A percentile compares a stretch with the other conserved stretches of the same genome.
Evolutionary conservation across 371 early-diverging fungal genomes (phyloP).

Genomic region (Mortierella sp.): DNA sequence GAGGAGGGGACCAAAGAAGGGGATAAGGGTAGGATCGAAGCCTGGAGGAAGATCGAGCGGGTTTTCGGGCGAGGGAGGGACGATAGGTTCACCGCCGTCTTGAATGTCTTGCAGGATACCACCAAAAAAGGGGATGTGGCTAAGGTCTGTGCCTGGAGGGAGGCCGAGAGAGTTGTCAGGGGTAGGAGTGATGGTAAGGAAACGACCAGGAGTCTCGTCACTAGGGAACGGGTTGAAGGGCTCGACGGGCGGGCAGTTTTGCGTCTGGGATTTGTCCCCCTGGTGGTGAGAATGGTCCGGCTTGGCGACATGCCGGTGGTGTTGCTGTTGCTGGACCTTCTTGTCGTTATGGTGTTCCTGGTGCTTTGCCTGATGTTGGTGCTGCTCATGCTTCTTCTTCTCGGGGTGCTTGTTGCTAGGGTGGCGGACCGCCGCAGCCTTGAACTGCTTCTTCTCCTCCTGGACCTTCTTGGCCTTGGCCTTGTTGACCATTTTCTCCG

Average conservation of each 20-base stretch:
- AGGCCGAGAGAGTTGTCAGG: not conserved
- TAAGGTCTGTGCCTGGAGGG: too few species aligned
- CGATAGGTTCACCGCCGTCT: too few species aligned
- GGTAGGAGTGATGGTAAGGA: too few species aligned
- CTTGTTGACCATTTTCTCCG: not conserved
- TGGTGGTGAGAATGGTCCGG: not conserved
- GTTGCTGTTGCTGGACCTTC: not conserved
- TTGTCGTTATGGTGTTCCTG: conserved; percentile 2
- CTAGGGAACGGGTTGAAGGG: not conserved
- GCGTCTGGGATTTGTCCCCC: not conserved
- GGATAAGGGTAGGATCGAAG: too few species aligned
- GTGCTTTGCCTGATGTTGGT: not conserved
- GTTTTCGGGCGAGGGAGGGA: too few species aligned
- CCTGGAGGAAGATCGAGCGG: too few species aligned
- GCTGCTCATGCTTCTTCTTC: not conserved
- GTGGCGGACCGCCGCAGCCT: not conserved
- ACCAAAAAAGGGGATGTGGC: not conserved
- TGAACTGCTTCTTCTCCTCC: conserved; percentile 8
- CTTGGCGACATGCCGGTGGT: conserved; percentile 13
- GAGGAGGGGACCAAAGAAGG: not conserved
- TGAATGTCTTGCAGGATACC: too few species aligned
- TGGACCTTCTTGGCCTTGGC: not conserved
- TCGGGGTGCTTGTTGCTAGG: not conserved
- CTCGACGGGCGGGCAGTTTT: conserved; percentile 8
- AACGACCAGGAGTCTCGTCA: not conserved